Base-by-base conservation (phyloP, 1,284 basidiomycete species). In the Earliella scabrosa region DNA sequence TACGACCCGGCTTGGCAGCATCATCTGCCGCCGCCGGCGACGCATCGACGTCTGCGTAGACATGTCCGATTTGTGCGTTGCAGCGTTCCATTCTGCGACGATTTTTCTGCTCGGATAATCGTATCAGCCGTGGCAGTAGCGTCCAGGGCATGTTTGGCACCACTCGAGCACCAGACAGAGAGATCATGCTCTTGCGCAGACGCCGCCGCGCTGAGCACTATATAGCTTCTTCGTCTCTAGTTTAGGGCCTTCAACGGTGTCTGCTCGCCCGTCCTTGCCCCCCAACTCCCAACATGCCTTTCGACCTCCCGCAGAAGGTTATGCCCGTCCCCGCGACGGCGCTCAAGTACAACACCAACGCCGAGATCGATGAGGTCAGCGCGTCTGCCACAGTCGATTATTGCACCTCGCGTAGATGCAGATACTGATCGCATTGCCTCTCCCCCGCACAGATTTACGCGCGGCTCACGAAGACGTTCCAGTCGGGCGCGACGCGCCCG, bases 381-480 rank as follows among this genome's bases (percentile, higher is more conserved):
- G 3, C n/a, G 10, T n/a, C 7, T 16, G 5, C 4, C 13, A 18
- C 14, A 16, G 18, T 18, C 24, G 39, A 41, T 4, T 23, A 41
- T 24, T 14, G 11, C n/a, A 10, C 11, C 7, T 9, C 26, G 6
- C 11, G 11, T n/a, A n/a, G n/a, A n/a, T n/a, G 44, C 35, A 23
- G 24, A 27, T 31, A n/a, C 31, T 31, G 23, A 39, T 18, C 11
- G 10, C 31, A 4, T 23, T 18, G 35, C 35, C 8, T 32, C 9
- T 5, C n/a, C n/a, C n/a, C n/a, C n/a, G n/a, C n/a, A 7, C 50
- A 83, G 80, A 75, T 79, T 46, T 76, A 83, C 60, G 70, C 69
- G 9, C 71, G 73, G 2, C 71, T 88, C 11, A 70, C 73, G 40
- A 65, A 67, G 43, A 79, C 80, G 11, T 89, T 87, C 72, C 68